Evolutionary conservation across 495 filamentous ascomycete genomes (phyloP).

Genomic region (Hypoxylon fuscum): DNA sequence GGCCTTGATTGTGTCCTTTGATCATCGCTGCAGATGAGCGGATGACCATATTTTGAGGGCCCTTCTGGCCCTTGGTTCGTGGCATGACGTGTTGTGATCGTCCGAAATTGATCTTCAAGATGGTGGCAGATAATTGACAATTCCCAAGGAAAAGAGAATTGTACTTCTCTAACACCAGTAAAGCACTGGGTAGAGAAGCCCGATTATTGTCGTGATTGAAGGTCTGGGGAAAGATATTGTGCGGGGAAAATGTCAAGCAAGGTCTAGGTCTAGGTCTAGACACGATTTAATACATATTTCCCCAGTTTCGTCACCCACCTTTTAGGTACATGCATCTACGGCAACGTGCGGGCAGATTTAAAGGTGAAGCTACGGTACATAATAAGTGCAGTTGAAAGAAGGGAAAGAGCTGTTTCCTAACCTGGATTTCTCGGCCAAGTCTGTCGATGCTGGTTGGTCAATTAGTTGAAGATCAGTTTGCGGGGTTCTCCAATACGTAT

Average conservation of each 20-base stretch:
- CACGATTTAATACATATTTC: no score
- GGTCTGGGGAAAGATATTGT: background rate
- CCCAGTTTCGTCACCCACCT: no score
- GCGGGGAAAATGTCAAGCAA: no score
- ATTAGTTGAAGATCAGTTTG: conserved; percentile 16
- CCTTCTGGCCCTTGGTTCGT: conserved; percentile 1
- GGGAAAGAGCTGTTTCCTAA: conserved; percentile 25
- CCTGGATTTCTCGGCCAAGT: conserved; percentile 6
- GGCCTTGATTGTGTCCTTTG: background rate
- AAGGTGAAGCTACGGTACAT: background rate
- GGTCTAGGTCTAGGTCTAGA: no score
- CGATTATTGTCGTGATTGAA: no score
- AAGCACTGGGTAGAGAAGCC: no score
- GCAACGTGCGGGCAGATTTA: background rate
- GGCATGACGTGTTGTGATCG: conserved; percentile 18
- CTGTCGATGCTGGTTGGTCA: conserved; percentile 15
- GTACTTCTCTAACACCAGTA: no score
- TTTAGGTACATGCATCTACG: background rate
- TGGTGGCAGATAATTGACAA: background rate
- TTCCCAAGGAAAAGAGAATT: no score
- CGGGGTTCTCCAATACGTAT: conserved; percentile 12
- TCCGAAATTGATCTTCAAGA: no score
- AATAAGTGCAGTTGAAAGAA: background rate
- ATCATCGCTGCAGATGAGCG: conserved; percentile 25
- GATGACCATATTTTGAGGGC: conserved; percentile 16